These are phyloP conservation scores for Trametes cubensis DNA, from an alignment of 768 basidiomycete species.

Conservation along the genomic window DNA sequence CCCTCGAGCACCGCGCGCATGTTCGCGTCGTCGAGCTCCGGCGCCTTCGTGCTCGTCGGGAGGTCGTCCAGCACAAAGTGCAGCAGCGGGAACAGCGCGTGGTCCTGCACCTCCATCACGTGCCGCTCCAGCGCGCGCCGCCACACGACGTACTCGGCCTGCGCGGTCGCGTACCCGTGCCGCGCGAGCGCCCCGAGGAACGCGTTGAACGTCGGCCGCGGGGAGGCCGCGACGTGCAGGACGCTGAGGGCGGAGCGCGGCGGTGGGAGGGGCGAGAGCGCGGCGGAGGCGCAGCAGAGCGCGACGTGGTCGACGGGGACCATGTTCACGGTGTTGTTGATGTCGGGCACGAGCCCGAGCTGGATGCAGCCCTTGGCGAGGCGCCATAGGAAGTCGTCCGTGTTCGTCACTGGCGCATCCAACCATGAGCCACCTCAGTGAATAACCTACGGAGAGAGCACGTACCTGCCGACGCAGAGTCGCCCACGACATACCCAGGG, in stretches of 20 bases:
- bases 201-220: slow-evolving; percentile 87
- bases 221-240: slow-evolving; percentile 83
- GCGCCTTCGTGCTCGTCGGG: slow-evolving; percentile 93
- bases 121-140: slow-evolving; percentile 91
- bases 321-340: slow-evolving; percentile 98
- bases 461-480: slow-evolving; percentile 84
- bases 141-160: slow-evolving; percentile 92
- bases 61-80: slow-evolving; percentile 98
- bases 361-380: slow-evolving; percentile 98
- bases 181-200: slow-evolving; percentile 70
- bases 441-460: not conserved
- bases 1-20: slow-evolving; percentile 63
- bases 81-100: slow-evolving; percentile 94
- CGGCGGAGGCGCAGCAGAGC: slow-evolving; percentile 73
- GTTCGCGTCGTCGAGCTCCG: slow-evolving; percentile 86
- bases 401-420: slow-evolving; percentile 79
- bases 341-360: slow-evolving; percentile 94
- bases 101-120: slow-evolving; percentile 92
- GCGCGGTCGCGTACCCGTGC: slow-evolving; percentile 80
- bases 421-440: not conserved
- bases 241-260: slow-evolving; percentile 51
- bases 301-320: slow-evolving; percentile 98
- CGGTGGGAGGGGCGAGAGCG: slow-evolving; percentile 56
- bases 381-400: slow-evolving; percentile 98
- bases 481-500: slow-evolving; percentile 95